Percentiles rank a stretch among this genome's conserved stretches.
Evolutionary conservation across 2,329 filamentous ascomycete species (phyloP).

Genomic region (Aspergillus flavus): DNA sequence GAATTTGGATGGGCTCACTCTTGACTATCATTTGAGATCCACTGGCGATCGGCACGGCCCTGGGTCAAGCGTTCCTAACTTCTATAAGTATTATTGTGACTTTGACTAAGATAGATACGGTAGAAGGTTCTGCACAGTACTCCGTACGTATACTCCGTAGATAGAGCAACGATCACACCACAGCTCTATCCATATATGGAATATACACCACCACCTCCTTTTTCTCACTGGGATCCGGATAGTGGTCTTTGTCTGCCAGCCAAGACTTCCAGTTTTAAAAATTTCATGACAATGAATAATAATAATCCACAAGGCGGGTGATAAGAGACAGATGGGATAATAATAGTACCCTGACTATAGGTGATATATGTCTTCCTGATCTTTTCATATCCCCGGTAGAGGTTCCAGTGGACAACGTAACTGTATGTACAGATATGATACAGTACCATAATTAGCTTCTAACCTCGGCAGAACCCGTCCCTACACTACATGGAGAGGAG

Average conservation of each 20-base stretch:
- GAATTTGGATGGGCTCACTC: not conserved
- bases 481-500: slow-evolving; percentile 1
- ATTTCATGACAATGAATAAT: not conserved
- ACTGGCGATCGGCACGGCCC: not conserved
- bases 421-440: not conserved
- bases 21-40: not conserved
- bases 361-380: not conserved
- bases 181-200: not conserved
- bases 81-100: not conserved
- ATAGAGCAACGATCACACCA: not conserved
- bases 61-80: not conserved
- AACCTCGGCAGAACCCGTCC: slow-evolving; percentile 6
- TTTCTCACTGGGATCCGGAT: not conserved
- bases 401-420: not conserved
- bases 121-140: not conserved
- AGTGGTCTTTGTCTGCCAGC: not conserved
- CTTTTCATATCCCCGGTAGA: not conserved
- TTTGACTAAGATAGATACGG: not conserved
- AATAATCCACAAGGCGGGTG: not conserved
- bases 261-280: not conserved
- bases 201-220: not conserved
- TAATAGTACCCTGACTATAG: slow-evolving; percentile 1
- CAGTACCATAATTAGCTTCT: not conserved
- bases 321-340: not conserved
- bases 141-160: not conserved